Conservation (phyloP, 2,329 filamentous ascomycete species). For the Thielaviopsis cerberus region DNA sequence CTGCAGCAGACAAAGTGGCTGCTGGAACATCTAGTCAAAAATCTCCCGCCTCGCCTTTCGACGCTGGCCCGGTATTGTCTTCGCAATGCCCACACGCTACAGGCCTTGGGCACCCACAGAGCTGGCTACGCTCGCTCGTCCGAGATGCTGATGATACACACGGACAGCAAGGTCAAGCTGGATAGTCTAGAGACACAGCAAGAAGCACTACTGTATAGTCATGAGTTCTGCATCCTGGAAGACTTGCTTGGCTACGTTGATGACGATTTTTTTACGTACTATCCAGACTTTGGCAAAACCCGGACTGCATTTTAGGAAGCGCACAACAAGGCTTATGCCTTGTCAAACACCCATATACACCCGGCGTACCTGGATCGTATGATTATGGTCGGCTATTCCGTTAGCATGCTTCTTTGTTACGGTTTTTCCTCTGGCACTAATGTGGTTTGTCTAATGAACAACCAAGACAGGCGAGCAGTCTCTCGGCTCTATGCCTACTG, state of each 20-base stretch:
- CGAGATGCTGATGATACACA: not conserved
- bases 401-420: not conserved
- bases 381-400: not conserved
- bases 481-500: not conserved
- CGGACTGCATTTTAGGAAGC: not conserved
- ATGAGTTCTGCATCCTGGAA: conserved; percentile 2
- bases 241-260: conserved; percentile 1
- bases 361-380: not conserved
- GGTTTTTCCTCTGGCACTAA: not conserved
- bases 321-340: not conserved
- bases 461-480: not conserved
- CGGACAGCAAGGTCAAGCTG: not conserved
- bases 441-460: not conserved
- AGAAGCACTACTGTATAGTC: not conserved
- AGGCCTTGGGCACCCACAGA: not conserved
- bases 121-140: not conserved
- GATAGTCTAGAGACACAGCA: not conserved
- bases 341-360: not conserved
- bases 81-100: not conserved
- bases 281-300: not conserved
- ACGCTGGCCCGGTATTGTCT: not conserved
- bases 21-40: not conserved
- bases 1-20: not conserved
- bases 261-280: conserved; percentile 1
- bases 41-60: not conserved